phyloP scores from a whole-genome alignment of 202 grass and related monocot genomes.

The Tripidium arundinaceum region DNA sequence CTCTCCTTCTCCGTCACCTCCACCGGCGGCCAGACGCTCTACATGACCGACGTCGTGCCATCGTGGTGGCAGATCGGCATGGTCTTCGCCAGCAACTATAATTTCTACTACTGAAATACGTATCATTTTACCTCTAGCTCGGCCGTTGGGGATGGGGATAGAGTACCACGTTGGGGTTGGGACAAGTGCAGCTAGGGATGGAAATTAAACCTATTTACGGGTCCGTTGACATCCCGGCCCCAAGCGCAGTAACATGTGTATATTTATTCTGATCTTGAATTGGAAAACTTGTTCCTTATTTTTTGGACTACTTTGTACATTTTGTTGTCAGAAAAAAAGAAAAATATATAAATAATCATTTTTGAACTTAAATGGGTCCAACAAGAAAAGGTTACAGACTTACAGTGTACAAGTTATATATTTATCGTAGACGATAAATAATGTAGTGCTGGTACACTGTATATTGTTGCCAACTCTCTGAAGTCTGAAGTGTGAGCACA shows the following conservation, averaged over 20 bases:
- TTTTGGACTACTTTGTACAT: conserved; percentile 9
- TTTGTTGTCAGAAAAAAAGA: not conserved
- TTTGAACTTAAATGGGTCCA: not conserved
- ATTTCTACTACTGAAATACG: conserved; percentile 58
- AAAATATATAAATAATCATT: not conserved
- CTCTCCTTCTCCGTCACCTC: conserved; percentile 72
- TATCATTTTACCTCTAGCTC: no score
- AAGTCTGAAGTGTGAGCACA: not conserved
- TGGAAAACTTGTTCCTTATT: not conserved
- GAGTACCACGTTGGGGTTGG: no score
- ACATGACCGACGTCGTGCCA: conserved; percentile 41
- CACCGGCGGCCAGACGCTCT: conserved; percentile 53
- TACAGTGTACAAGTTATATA: not conserved
- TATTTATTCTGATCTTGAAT: not conserved
- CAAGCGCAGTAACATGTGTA: not conserved
- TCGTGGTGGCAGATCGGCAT: conserved; percentile 54
- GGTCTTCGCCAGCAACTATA: conserved; percentile 46
- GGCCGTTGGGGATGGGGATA: no score
- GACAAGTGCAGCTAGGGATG: no score
- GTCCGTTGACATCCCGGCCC: no score
- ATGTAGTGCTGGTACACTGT: not conserved
- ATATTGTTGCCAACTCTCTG: not conserved
- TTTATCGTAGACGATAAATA: not conserved
- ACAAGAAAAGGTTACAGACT: not conserved
- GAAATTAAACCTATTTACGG: no score